A percentile compares a stretch with the other conserved stretches of the same genome.
These are phyloP conservation scores for Colletotrichum lini DNA, from an alignment of 2,329 filamentous ascomycete species.

Conservation along the genomic window DNA sequence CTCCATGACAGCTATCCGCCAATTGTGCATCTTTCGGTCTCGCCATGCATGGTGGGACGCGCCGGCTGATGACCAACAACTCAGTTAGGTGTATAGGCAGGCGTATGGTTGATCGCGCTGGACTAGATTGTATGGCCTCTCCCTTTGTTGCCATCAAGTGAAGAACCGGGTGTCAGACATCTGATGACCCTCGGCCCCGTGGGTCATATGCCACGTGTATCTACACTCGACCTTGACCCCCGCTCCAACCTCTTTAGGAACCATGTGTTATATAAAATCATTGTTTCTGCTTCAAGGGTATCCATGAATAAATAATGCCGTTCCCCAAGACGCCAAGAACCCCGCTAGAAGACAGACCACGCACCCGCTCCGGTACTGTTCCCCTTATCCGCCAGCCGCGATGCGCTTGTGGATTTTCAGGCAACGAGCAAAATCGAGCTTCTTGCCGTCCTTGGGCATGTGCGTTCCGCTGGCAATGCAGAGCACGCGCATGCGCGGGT, in stretches of 20 bases:
- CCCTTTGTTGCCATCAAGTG: background rate
- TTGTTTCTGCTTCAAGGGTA: slow-evolving; percentile 9
- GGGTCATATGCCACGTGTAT: background rate
- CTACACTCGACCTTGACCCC: background rate
- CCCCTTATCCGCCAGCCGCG: slow-evolving; percentile 50
- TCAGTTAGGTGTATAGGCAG: too few species aligned
- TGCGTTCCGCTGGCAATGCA: slow-evolving; percentile 93
- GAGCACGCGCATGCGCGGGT: slow-evolving; percentile 91
- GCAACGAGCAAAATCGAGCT: slow-evolving; percentile 65
- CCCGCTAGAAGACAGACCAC: background rate
- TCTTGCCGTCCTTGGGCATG: slow-evolving; percentile 69
- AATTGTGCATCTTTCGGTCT: background rate
- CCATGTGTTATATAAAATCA: background rate
- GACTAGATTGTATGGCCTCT: background rate
- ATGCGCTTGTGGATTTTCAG: slow-evolving; percentile 59
- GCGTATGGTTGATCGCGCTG: background rate
- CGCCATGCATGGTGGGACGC: background rate
- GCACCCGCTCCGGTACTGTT: background rate
- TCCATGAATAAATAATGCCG: slow-evolving; percentile 15
- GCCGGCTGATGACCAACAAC: background rate
- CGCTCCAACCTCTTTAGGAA: background rate
- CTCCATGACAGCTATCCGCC: background rate
- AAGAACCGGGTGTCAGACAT: background rate
- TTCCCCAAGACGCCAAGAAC: slow-evolving; percentile 10
- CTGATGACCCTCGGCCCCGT: too few species aligned